phyloP scores from a whole-genome alignment of 768 basidiomycete genomes.

The Suillus paluster region DNA sequence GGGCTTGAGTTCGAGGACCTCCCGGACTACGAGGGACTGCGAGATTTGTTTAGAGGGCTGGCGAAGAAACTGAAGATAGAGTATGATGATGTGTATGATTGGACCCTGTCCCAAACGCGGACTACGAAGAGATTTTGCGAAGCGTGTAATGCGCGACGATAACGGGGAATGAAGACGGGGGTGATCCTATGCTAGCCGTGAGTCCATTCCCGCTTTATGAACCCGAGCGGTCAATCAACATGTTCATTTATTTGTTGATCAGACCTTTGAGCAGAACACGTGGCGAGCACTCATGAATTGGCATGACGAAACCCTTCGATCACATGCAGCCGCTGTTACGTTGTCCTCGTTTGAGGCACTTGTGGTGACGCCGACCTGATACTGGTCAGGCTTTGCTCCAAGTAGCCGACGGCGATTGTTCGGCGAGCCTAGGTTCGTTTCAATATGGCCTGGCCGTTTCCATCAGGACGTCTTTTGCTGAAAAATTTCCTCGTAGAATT shows the following conservation, averaged over 20 bases:
- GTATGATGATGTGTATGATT: constrained; percentile 53
- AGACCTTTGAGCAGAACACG: neutral
- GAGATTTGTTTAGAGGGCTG: constrained; percentile 60
- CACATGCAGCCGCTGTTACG: constrained; percentile 2
- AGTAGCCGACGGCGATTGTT: constrained; percentile 4
- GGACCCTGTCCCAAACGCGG: constrained; percentile 27
- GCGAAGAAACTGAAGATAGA: constrained; percentile 26
- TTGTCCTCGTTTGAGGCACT: constrained; percentile 9
- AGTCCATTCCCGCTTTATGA: constrained; percentile 3
- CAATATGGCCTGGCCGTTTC: too few relatives aligned
- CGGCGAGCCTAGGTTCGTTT: constrained; percentile 3
- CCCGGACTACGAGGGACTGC: constrained; percentile 85
- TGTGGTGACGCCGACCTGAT: neutral
- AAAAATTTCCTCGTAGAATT: neutral
- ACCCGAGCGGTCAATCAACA: neutral
- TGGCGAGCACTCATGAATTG: neutral
- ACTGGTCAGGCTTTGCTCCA: neutral
- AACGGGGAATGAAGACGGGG: neutral
- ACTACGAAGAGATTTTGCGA: constrained; percentile 36
- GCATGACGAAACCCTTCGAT: neutral
- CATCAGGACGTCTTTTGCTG: neutral
- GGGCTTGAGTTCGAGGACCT: constrained; percentile 86
- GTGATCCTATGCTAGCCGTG: neutral
- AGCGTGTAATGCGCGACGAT: constrained; percentile 32
- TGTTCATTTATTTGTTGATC: constrained; percentile 4